Conservation (phyloP, 2,329 filamentous ascomycete genomes). For the Blastomyces percursus region DNA sequence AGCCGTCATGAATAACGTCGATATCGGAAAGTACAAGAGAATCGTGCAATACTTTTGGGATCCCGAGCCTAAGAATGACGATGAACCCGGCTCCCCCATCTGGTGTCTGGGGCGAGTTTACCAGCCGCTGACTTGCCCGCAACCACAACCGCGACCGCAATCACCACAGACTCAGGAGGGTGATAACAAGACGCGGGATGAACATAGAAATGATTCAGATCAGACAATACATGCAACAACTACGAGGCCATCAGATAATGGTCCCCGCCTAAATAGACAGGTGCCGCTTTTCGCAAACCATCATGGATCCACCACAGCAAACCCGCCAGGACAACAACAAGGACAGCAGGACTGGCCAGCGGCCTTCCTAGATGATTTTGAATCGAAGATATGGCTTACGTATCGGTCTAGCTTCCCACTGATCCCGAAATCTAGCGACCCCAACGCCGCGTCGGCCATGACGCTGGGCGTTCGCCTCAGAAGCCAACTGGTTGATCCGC, state of each 20-base stretch:
- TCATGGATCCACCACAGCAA: background rate
- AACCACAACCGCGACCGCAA: conserved; percentile 2
- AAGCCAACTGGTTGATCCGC: conserved; percentile 64
- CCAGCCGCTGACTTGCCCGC: conserved; percentile 18
- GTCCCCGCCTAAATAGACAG: background rate
- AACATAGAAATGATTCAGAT: background rate
- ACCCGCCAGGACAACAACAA: background rate
- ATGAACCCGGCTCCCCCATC: conserved; percentile 54
- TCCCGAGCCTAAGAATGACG: conserved; percentile 72
- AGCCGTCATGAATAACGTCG: conserved; percentile 51
- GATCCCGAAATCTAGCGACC: conserved; percentile 69
- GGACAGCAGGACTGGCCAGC: conserved; percentile 59
- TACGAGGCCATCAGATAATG: background rate
- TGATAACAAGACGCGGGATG: background rate
- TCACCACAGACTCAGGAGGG: background rate
- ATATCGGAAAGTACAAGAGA: conserved; percentile 66
- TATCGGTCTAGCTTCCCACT: conserved; percentile 78
- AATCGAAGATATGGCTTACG: conserved; percentile 90
- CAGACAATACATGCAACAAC: background rate
- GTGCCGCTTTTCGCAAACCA: background rate
- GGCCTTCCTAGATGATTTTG: conserved; percentile 81
- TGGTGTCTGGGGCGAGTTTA: conserved; percentile 70
- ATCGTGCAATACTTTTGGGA: conserved; percentile 91
- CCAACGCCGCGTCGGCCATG: conserved; percentile 58
- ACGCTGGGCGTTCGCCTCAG: conserved; percentile 77